These are phyloP conservation scores for Jatropha podagrica DNA, from an alignment of 441 rosid genomes.

Conservation along the genomic window DNA sequence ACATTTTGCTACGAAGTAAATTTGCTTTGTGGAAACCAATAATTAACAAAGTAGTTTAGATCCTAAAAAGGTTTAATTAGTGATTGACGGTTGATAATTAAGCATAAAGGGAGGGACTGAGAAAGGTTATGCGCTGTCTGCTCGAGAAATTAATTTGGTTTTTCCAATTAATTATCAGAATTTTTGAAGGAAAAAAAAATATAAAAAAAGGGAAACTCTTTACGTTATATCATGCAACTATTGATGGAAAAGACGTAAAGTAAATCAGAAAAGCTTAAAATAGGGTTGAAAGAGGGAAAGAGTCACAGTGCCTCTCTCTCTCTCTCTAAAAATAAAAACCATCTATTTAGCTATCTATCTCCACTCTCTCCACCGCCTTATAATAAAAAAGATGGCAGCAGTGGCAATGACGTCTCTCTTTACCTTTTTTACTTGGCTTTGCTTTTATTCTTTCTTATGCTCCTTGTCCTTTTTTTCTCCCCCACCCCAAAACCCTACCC, in stretches of 20 bases:
- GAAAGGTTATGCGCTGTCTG: no score
- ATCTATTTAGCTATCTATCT: neutral
- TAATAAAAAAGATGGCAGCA: neutral
- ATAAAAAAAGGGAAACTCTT: slow-evolving; percentile 11
- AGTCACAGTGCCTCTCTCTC: slow-evolving; percentile 7
- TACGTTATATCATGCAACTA: slow-evolving; percentile 33
- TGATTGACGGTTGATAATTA: neutral
- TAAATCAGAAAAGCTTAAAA: slow-evolving; percentile 20
- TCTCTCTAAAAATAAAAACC: no score
- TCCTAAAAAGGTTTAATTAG: no score
- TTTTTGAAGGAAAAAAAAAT: neutral
- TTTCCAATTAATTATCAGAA: neutral
- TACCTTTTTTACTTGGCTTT: neutral
- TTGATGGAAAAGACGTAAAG: slow-evolving; percentile 46
- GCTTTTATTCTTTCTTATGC: slow-evolving; percentile 10
- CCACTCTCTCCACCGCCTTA: neutral
- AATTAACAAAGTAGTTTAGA: neutral
- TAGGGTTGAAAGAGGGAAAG: slow-evolving; percentile 7
- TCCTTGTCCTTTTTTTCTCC: neutral
- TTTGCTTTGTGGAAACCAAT: no score
- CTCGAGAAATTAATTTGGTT: no score
- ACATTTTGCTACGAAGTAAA: no score
- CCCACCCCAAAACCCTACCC: no score
- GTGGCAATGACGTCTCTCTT: neutral
- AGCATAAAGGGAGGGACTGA: neutral